Base-by-base conservation (phyloP, 352 stramenopile genomes). In the Pythium vanterpoolii region DNA sequence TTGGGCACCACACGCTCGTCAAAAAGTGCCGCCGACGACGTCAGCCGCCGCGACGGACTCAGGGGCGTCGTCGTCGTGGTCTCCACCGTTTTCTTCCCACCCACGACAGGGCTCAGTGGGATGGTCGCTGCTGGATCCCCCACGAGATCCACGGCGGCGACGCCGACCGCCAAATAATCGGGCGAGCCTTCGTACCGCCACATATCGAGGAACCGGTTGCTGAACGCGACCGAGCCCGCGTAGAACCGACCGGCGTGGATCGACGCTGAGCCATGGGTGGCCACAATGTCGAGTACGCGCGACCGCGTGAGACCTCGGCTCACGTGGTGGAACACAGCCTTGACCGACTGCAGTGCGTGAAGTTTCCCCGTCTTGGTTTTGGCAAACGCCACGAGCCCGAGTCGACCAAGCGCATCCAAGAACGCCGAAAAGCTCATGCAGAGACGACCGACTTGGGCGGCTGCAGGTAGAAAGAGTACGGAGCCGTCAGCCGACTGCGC, bases 151-250 rank as follows among this genome's bases (percentile, higher is more conserved):
- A 23, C 18, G 8, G 16, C 33, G 19, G 36, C 18, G 4, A n/a
- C 13, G 21, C 74, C 66, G 4, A 74, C 77, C 1, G 75, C 81
- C 21, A 92, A 64, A 53, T 92, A 92, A 64, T 92, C 83, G 0
- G 80, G 81, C 4, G 79, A 92, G 21, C 79, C 83, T 71, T 92
- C 83, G 50, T 87, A 81, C 18, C 78, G 69, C 83, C 83, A 92
- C 77, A 90, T 87, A 55, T 88, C 80, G 33, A 93, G 71, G 39
- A 90, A 93, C 43, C 79, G 83, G 69, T 87, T 87, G 62, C 74
- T 89, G 66, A 93, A 90, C n/a, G 75, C 64, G 26, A 89, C 79
- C 5, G 77, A 85, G 23, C 83, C 80, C 0, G 74, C 82, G 64
- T 89, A 90, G 43, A 92, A 89, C 36, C 81, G 83, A 13, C 78